Base-by-base conservation (phyloP, 2,329 filamentous ascomycete genomes). In the Pseudogymnoascus sp. region DNA sequence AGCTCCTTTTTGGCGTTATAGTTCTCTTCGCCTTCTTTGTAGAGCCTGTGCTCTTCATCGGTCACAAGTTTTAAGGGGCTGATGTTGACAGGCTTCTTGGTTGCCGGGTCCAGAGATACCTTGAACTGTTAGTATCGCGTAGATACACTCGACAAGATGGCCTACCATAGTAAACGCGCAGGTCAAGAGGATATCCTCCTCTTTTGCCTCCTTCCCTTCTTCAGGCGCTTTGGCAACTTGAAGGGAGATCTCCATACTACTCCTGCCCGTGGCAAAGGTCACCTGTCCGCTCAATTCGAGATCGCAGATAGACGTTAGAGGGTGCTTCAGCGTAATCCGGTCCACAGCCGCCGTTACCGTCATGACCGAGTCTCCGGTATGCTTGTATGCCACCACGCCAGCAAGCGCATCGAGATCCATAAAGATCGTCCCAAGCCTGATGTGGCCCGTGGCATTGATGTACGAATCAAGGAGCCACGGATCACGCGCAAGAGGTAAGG, bases 381-480 rank as follows among this genome's bases (percentile, higher is more conserved):
- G 86, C 67, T 85, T 87, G 72, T 89, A 85, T 23, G 86, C 85
- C 64, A 90, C 83, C n/a, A 90, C 81, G 18, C 88, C 88, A 5
- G 86, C 85, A 5, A 90, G 74, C 1, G 87, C 88, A 75, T 90
- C 88, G 6, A 90, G 79, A 66, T 90, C 88, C 86, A 90, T 90
- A 65, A 90, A 83, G 23, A 70, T 67, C 8, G 66, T 70, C 6
- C 66, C 71, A 6, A 75, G 79, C 75, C 84, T 79, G 64, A 90
- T 86, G 69, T 89, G 85, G 1, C 88, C 88, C 1, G 82, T 84
- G 0, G 86, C 81, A 72, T 89, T 90, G 64, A 89, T 80, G 71
- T 90, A 90, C 0, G 83, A 84, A 72, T 90, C 88, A 34, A 89
- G 75, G 8, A 90, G 76, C 87, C 87, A 90, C 66, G 86, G 85